Conservation (phyloP, 495 filamentous ascomycete species). For the Annulohypoxylon stygium region DNA sequence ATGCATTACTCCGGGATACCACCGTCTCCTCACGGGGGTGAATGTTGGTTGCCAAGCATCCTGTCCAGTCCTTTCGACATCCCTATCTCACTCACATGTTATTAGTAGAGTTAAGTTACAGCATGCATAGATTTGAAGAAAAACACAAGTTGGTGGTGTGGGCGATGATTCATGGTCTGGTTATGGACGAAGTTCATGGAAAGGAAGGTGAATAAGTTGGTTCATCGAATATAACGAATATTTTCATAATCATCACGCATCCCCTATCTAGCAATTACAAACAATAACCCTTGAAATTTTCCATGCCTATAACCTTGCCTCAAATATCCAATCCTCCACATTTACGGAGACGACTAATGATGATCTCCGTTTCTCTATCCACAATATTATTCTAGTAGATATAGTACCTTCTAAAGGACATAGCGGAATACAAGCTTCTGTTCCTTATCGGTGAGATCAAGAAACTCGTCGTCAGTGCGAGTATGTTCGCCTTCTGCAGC, state of each 20-base stretch:
- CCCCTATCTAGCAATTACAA: not conserved
- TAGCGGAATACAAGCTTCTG: slow-evolving; percentile 62
- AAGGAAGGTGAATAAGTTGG: not conserved
- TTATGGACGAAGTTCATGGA: not conserved
- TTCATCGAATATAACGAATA: not conserved
- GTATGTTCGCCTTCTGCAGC: slow-evolving; percentile 20
- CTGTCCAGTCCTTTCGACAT: not conserved
- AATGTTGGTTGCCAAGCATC: not conserved
- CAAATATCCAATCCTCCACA: not conserved
- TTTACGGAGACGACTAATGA: not conserved
- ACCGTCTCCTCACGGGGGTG: not conserved
- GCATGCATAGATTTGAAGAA: not conserved
- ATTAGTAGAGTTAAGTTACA: not conserved
- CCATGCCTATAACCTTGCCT: not conserved
- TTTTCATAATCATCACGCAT: slow-evolving; percentile 1
- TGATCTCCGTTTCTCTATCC: not conserved
- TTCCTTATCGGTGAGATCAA: slow-evolving; percentile 63
- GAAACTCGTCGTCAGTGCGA: slow-evolving; percentile 40
- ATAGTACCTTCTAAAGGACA: slow-evolving; percentile 31
- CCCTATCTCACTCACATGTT: not conserved
- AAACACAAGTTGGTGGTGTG: not conserved
- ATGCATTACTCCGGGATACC: not conserved
- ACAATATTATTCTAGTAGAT: not conserved
- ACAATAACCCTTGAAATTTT: slow-evolving; percentile 1
- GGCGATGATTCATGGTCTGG: not conserved